Percentiles rank a stretch among this genome's conserved stretches.
These are phyloP conservation scores for Trichoderma cornu-damae DNA, from an alignment of 2,329 filamentous ascomycete genomes.

Conservation along the genomic window DNA sequence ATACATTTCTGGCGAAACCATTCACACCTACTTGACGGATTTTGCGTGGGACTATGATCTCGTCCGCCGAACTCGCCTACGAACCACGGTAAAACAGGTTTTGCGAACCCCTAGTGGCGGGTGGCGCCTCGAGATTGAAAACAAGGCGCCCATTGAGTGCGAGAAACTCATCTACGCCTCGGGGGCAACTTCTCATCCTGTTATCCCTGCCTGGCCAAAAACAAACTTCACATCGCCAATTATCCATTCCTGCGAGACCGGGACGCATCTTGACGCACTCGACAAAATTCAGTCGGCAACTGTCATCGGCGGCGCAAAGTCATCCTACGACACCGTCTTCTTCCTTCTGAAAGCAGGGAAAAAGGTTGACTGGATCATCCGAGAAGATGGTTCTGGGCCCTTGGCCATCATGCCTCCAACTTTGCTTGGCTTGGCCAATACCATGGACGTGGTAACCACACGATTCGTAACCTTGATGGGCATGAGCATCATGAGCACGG, in stretches of 20 bases:
- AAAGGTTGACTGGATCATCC: constrained; percentile 33
- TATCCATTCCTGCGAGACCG: constrained; percentile 29
- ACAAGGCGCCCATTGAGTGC: constrained; percentile 20
- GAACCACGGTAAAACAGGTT: constrained; percentile 20
- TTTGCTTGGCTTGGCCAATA: constrained; percentile 27
- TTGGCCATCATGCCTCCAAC: constrained; percentile 29
- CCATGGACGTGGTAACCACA: constrained; percentile 28
- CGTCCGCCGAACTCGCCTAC: constrained; percentile 20
- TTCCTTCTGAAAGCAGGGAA: constrained; percentile 29
- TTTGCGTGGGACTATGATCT: constrained; percentile 27
- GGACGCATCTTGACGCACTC: constrained; percentile 10
- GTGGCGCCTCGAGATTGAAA: constrained; percentile 26
- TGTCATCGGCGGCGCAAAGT: constrained; percentile 33
- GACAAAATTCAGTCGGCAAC: constrained; percentile 19
- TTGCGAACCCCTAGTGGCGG: constrained; percentile 10
- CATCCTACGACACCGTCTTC: constrained; percentile 32
- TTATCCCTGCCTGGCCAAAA: constrained; percentile 23
- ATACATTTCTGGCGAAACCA: constrained; percentile 29
- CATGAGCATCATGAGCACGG: constrained; percentile 30
- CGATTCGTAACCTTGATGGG: constrained; percentile 25
- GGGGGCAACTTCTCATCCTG: constrained; percentile 24
- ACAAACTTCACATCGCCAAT: constrained; percentile 24
- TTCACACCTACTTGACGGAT: constrained; percentile 28
- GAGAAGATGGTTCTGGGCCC: constrained; percentile 29
- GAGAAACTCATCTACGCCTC: constrained; percentile 26